Base-by-base conservation (phyloP, 805 yeast species). In the Starmerella geochares region DNA sequence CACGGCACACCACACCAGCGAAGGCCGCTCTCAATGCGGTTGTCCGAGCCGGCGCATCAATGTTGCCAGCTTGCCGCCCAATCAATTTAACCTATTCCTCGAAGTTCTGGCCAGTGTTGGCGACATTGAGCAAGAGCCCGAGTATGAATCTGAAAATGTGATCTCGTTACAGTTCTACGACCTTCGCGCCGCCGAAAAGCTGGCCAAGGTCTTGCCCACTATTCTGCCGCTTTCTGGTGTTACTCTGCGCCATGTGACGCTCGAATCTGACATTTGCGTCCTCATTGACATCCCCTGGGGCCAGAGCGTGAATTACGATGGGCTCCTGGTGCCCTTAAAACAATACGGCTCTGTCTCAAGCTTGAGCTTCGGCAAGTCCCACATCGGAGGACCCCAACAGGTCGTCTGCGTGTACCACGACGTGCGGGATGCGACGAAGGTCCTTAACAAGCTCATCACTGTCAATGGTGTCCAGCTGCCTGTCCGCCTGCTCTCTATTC, bases 241-340 rank as follows among this genome's bases (percentile, higher is more conserved):
- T 7, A 10, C 13, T 3, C 14, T 28, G 6, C 31, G 9, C 3
- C n/a, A 17, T n/a, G 27, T 19, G 20, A 14, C 19, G n/a, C 33
- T 31, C 17, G 32, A 37, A 9, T 7, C 17, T 4, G 23, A 23
- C 17, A 37, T 29, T 25, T 47, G 46, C 10, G 42, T 38, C 8
- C 25, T 38, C 3, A 21, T 49, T 11, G 46, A 49, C 8, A 25
- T 49, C n/a, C 52, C 48, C 3, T 44, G 52, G 48, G 46, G 46
- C 20, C 24, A 11, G 14, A 37, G 16, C 7, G 31, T 39, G 5
- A 27, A 28, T 11, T n/a, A 17, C 13, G 23, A 32, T 6, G 28
- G 21, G 1, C 20, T 49, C 3, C 21, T 20, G 13, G 17, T 2
- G 8, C 20, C 29, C 5, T 17, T 49, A 36, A 10, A 38, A 17